These are phyloP conservation scores for Curvularia verruculosa DNA, from an alignment of 2,329 filamentous ascomycete species.

Conservation along the genomic window DNA sequence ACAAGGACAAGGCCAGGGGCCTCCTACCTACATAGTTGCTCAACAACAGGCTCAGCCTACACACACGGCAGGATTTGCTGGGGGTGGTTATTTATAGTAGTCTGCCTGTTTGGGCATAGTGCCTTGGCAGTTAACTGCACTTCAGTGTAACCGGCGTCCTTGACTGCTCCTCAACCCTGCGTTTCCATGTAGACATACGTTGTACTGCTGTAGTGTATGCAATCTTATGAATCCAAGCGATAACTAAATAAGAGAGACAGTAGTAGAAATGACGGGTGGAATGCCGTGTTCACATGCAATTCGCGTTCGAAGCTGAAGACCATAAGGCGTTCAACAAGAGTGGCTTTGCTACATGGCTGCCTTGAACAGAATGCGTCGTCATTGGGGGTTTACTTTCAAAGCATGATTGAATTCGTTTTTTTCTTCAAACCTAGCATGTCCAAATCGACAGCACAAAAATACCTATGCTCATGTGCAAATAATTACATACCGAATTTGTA, in stretches of 20 bases:
- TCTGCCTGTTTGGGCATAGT: background rate
- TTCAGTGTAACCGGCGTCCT: background rate
- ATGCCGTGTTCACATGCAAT: background rate
- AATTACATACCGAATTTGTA: background rate
- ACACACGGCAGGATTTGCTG: background rate
- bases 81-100: background rate
- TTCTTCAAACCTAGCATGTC: background rate
- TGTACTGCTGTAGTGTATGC: no score
- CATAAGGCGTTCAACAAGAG: background rate
- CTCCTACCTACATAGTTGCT: background rate
- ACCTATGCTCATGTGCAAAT: background rate
- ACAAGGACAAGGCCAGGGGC: background rate
- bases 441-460: background rate
- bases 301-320: background rate
- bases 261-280: background rate
- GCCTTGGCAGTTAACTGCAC: background rate
- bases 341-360: background rate
- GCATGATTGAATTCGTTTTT: background rate
- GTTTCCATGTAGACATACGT: background rate
- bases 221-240: no score
- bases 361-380: background rate
- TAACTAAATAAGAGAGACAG: background rate
- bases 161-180: background rate
- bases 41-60: background rate
- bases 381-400: background rate